phyloP scores from a whole-genome alignment of 768 basidiomycete genomes.

The Tulasnella sp. region DNA sequence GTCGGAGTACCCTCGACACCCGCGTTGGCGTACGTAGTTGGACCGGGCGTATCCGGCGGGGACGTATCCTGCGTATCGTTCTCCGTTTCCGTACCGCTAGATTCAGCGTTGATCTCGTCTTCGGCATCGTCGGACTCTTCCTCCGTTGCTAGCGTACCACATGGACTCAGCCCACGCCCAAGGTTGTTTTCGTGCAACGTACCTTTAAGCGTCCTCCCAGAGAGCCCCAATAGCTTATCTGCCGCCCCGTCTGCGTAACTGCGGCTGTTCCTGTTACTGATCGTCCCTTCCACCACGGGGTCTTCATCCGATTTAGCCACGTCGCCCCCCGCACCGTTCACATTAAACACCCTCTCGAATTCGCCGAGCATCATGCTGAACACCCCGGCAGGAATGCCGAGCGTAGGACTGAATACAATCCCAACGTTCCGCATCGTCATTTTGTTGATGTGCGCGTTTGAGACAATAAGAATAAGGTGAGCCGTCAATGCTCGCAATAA shows the following conservation, averaged over 20 bases:
- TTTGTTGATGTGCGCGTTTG: slow-evolving; percentile 82
- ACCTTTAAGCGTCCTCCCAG: slow-evolving; percentile 58
- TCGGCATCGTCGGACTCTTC: slow-evolving; percentile 55
- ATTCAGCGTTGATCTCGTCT: slow-evolving; percentile 54
- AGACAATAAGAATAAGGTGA: slow-evolving; percentile 88
- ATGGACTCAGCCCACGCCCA: slow-evolving; percentile 27
- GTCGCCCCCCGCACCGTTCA: slow-evolving; percentile 32
- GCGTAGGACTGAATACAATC: slow-evolving; percentile 94
- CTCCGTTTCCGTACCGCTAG: slow-evolving; percentile 60
- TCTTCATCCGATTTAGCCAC: slow-evolving; percentile 26
- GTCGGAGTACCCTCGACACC: not conserved
- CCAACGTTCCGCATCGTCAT: slow-evolving; percentile 99
- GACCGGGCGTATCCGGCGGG: slow-evolving; percentile 16
- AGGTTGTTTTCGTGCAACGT: slow-evolving; percentile 23
- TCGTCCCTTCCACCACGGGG: not conserved
- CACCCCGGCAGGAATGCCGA: slow-evolving; percentile 95
- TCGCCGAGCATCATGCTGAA: slow-evolving; percentile 91
- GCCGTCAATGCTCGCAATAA: slow-evolving; percentile 87
- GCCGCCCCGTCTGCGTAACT: slow-evolving; percentile 76
- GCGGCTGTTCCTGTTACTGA: slow-evolving; percentile 60
- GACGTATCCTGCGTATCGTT: slow-evolving; percentile 29
- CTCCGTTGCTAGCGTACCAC: slow-evolving; percentile 30
- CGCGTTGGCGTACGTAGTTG: slow-evolving; percentile 4
- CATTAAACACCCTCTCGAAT: slow-evolving; percentile 88
- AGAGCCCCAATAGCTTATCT: slow-evolving; percentile 66